Evolutionary conservation across 2,329 filamentous ascomycete genomes (phyloP).

Genomic region (Elsinoe batatas): DNA sequence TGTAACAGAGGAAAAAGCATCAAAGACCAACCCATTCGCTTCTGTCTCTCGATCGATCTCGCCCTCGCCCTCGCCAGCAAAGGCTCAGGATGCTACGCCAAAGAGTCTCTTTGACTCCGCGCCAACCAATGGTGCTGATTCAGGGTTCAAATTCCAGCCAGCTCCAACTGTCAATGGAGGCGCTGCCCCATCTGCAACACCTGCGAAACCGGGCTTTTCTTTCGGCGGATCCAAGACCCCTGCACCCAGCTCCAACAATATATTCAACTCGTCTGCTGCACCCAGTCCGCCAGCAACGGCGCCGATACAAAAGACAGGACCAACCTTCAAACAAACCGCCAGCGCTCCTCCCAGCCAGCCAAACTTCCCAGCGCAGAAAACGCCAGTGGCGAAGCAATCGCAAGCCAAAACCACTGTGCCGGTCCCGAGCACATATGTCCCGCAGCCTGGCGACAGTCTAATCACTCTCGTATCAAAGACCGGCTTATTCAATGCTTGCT

Average conservation of each 20-base stretch:
- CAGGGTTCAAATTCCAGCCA: neutral
- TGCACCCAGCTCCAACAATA: neutral
- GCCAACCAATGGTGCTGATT: neutral
- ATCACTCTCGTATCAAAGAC: constrained; percentile 2
- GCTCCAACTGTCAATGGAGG: neutral
- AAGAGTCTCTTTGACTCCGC: neutral
- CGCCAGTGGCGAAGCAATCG: neutral
- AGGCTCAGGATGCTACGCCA: neutral
- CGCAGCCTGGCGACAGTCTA: neutral
- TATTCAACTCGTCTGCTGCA: neutral
- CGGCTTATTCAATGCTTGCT: constrained; percentile 1
- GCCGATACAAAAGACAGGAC: neutral
- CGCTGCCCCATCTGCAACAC: neutral
- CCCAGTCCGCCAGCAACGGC: constrained; percentile 9
- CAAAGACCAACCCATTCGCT: constrained; percentile 16
- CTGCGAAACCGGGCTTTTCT: neutral
- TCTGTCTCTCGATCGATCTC: constrained; percentile 4
- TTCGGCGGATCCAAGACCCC: constrained; percentile 6
- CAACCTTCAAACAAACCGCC: neutral
- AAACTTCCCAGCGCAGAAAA: neutral
- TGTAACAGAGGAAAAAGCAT: neutral
- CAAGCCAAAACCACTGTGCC: neutral
- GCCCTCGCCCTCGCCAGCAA: neutral
- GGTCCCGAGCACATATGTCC: neutral
- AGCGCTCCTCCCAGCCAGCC: neutral